These are phyloP conservation scores for Berberis vulgaris DNA, from an alignment of 164 flowering plant genomes.

Conservation along the genomic window DNA sequence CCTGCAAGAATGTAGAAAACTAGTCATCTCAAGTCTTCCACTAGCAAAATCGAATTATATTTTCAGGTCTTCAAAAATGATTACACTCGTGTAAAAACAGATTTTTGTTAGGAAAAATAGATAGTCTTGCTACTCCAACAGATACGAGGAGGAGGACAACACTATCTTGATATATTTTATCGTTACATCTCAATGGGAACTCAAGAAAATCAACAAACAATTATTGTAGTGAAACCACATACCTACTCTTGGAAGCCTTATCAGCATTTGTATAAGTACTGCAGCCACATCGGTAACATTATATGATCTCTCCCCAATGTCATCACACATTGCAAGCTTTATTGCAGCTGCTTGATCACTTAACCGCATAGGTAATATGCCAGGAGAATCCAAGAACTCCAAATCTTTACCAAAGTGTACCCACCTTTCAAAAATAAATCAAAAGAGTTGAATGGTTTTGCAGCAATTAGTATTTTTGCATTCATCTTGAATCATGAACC, in stretches of 20 bases:
- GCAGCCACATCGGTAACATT: conserved; percentile 84
- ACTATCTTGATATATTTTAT: background rate
- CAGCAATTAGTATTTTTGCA: background rate
- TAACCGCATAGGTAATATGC: conserved; percentile 90
- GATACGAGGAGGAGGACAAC: too few species aligned
- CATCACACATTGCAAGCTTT: conserved; percentile 97
- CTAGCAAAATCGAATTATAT: background rate
- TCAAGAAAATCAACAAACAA: conserved; percentile 2
- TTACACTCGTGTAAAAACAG: too few species aligned
- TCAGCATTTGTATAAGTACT: conserved; percentile 77
- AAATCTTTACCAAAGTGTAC: conserved; percentile 81
- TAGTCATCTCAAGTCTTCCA: background rate
- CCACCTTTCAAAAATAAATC: conserved; percentile 48
- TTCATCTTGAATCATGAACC: background rate
- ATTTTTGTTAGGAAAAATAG: too few species aligned
- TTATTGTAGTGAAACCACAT: conserved; percentile 6
- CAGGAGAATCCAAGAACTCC: conserved; percentile 93
- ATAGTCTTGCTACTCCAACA: too few species aligned
- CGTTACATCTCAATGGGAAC: background rate
- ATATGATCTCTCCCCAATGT: conserved; percentile 97
- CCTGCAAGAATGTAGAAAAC: conserved; percentile 31
- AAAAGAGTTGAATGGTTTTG: conserved; percentile 1
- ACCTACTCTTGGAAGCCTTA: conserved; percentile 77
- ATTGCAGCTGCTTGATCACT: conserved; percentile 89
- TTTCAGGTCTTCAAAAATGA: too few species aligned